Conservation (phyloP, 768 basidiomycete species). For the Russula sp. region DNA sequence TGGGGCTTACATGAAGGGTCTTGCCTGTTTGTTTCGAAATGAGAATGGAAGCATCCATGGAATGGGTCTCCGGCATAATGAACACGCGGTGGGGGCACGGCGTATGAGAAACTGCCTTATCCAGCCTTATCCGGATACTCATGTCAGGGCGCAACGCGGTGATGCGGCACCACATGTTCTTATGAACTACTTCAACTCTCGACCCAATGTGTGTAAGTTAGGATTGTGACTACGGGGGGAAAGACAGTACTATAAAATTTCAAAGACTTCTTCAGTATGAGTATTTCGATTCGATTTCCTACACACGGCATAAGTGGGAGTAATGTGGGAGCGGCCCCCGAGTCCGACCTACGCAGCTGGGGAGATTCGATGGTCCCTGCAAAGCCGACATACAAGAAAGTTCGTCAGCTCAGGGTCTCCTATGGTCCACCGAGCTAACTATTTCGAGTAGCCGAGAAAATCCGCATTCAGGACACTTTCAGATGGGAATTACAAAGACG, state of each 20-base stretch:
- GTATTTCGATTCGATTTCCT: background rate
- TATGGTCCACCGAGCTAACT: conserved; percentile 15
- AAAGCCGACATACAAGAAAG: conserved; percentile 11
- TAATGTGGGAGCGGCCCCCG: conserved; percentile 6
- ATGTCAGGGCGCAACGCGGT: conserved; percentile 4
- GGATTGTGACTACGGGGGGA: background rate
- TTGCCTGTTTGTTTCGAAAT: conserved; percentile 15
- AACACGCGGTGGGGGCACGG: conserved; percentile 17
- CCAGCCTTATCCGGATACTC: background rate
- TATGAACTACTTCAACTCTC: background rate
- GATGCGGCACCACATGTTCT: conserved; percentile 3
- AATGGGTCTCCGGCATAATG: conserved; percentile 6
- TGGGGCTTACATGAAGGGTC: conserved; percentile 1
- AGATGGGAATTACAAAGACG: conserved; percentile 2
- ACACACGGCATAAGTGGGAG: background rate
- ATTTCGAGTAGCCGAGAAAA: conserved; percentile 19
- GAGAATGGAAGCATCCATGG: conserved; percentile 19
- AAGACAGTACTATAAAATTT: background rate
- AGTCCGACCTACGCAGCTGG: background rate
- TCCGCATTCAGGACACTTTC: conserved; percentile 4
- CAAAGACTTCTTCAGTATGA: background rate
- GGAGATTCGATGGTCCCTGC: conserved; percentile 16
- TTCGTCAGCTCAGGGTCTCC: conserved; percentile 8
- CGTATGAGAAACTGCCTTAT: conserved; percentile 22
- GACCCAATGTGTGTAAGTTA: background rate